phyloP scores from a whole-genome alignment of 805 yeast genomes.

The Wickerhamiella musiphila region DNA sequence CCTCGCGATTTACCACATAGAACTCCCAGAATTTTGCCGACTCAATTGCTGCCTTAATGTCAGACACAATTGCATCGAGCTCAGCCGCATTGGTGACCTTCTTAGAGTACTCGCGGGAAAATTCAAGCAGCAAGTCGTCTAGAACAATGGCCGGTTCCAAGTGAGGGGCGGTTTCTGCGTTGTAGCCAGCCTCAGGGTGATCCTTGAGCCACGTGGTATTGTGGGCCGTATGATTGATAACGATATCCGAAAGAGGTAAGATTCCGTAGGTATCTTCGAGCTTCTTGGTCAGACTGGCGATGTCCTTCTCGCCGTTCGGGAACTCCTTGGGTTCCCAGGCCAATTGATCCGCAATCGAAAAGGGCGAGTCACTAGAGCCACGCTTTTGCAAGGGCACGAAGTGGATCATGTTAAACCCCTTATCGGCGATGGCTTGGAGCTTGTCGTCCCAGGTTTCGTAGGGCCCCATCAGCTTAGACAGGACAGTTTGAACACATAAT shows the following conservation, averaged over 20 bases:
- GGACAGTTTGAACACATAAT: conserved; percentile 64
- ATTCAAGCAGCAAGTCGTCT: conserved; percentile 49
- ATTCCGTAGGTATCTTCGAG: conserved; percentile 41
- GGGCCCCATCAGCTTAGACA: conserved; percentile 84
- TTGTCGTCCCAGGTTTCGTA: conserved; percentile 45
- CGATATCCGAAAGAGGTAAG: conserved; percentile 76
- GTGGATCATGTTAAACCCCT: conserved; percentile 91
- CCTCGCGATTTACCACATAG: conserved; percentile 62
- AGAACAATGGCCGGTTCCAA: conserved; percentile 68
- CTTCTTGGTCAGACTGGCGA: conserved; percentile 30
- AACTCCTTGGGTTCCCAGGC: conserved; percentile 54
- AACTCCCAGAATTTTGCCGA: conserved; percentile 70
- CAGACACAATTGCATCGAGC: conserved; percentile 46
- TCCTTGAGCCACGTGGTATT: conserved; percentile 73
- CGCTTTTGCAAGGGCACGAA: conserved; percentile 85
- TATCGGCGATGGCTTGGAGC: conserved; percentile 41
- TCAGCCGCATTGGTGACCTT: conserved; percentile 44
- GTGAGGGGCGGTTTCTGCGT: conserved; percentile 77
- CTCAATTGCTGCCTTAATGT: conserved; percentile 36
- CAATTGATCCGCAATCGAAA: conserved; percentile 77
- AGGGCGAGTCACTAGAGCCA: conserved; percentile 85
- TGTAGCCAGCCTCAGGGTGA: conserved; percentile 86
- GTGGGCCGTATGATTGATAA: conserved; percentile 86
- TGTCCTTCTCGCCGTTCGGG: conserved; percentile 34
- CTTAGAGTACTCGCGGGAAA: conserved; percentile 38